Conservation (phyloP, 306 rosid genomes). For the Corylus heterophylla region DNA sequence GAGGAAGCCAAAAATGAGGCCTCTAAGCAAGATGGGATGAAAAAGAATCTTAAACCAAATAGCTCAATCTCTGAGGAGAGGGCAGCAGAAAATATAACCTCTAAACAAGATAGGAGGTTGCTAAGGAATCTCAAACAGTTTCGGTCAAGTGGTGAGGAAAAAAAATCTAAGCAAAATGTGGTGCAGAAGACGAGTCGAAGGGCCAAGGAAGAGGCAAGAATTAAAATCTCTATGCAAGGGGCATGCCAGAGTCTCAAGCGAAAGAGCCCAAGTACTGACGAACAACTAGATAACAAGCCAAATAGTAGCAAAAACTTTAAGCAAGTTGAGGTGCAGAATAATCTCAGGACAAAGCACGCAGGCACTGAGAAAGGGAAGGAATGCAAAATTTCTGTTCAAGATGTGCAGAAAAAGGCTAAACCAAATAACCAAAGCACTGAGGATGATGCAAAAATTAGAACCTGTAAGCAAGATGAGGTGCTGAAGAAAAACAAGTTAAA, state of each 20-base stretch:
- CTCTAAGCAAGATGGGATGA: background rate
- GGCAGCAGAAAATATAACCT: background rate
- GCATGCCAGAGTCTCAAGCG: background rate
- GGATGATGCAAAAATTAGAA: background rate
- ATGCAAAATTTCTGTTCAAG: background rate
- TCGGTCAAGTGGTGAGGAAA: background rate
- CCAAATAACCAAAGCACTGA: background rate
- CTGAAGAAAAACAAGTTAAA: constrained; percentile 16
- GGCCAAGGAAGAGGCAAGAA: background rate
- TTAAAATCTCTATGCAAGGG: background rate
- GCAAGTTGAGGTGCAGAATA: background rate
- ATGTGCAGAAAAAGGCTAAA: constrained; percentile 15
- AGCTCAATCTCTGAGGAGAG: background rate
- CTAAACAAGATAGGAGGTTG: background rate
- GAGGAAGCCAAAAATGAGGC: background rate
- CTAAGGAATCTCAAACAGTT: background rate
- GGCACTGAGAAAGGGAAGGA: background rate
- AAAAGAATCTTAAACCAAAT: constrained; percentile 1
- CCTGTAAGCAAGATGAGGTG: constrained; percentile 8
- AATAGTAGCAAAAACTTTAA: background rate
- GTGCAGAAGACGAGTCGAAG: background rate
- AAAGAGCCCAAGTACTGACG: background rate
- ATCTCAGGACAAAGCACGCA: background rate
- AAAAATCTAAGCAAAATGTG: background rate
- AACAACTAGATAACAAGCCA: background rate